These are phyloP conservation scores for Penicillium sp. DNA, from an alignment of 2,329 filamentous ascomycete species.

Conservation along the genomic window DNA sequence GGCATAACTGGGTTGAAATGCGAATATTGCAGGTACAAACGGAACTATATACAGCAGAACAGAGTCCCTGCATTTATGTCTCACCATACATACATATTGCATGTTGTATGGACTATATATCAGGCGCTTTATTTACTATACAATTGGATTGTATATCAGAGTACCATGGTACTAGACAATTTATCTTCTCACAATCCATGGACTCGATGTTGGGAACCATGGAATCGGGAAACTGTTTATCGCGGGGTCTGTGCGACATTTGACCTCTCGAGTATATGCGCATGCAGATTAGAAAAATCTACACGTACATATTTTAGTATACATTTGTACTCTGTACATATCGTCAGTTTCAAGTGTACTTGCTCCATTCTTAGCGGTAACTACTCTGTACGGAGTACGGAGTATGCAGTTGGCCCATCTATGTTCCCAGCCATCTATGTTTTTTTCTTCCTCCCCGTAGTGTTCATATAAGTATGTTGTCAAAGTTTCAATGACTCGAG, in stretches of 20 bases:
- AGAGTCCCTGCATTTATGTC: not conserved
- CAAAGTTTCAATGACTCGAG: not conserved
- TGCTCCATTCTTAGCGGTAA: not conserved
- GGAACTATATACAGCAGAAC: not conserved
- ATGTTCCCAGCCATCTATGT: not conserved
- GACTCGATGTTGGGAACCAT: not conserved
- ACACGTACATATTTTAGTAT: not conserved
- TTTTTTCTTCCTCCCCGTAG: not conserved
- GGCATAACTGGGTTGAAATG: not conserved
- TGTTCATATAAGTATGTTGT: not conserved
- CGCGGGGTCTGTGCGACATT: slow-evolving; percentile 12
- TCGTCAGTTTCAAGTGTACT: not conserved
- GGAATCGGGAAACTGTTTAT: not conserved
- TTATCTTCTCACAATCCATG: not conserved
- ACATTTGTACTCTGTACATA: not conserved
- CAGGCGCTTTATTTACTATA: not conserved
- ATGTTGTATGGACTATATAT: not conserved
- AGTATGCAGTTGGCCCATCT: not conserved
- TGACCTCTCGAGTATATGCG: slow-evolving; percentile 6
- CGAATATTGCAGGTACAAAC: not conserved
- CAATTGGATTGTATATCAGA: not conserved
- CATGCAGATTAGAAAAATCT: slow-evolving; percentile 1
- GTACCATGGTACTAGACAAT: not conserved
- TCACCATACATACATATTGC: too few relatives aligned
- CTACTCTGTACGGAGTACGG: too few relatives aligned